phyloP scores from a whole-genome alignment of 768 basidiomycete species.

The Auriscalpium orientale region DNA sequence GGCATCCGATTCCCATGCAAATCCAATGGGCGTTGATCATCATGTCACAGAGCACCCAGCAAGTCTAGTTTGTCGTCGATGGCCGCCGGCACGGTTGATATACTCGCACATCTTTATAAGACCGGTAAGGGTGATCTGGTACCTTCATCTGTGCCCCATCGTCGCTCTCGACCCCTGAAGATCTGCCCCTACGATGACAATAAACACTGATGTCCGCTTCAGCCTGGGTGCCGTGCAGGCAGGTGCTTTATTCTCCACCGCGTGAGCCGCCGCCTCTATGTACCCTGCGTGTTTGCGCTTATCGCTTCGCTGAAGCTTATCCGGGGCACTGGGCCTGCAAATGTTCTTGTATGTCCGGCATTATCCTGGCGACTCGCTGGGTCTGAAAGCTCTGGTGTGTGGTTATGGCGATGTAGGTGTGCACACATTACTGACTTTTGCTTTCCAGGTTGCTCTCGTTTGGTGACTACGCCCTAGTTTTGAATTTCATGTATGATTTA shows the following conservation, averaged over 20 bases:
- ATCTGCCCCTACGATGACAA: not conserved
- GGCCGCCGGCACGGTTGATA: too few relatives aligned
- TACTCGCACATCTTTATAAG: too few relatives aligned
- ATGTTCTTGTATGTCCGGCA: slow-evolving; percentile 2
- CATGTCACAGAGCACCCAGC: too few relatives aligned
- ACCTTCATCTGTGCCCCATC: too few relatives aligned
- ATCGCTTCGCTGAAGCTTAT: slow-evolving; percentile 1
- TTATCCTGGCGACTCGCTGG: slow-evolving; percentile 1
- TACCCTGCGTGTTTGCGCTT: not conserved
- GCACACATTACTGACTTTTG: not conserved
- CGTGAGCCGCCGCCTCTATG: not conserved
- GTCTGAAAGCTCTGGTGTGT: slow-evolving; percentile 6
- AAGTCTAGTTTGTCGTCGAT: too few relatives aligned
- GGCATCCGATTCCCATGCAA: too few relatives aligned
- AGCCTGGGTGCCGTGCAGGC: slow-evolving; percentile 3
- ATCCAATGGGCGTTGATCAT: too few relatives aligned
- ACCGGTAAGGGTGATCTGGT: too few relatives aligned
- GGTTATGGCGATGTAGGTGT: not conserved
- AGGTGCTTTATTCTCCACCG: slow-evolving; percentile 1
- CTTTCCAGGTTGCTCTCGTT: not conserved
- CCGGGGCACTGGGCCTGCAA: slow-evolving; percentile 1
- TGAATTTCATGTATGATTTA: not conserved
- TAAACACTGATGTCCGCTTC: slow-evolving; percentile 5
- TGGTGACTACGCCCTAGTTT: slow-evolving; percentile 1
- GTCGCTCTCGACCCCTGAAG: too few relatives aligned